Evolutionary conservation across 1,139 yeast species (phyloP), one percentile per base, ranked within the genome.

Genomic region (Starmera stellimalicola): DNA sequence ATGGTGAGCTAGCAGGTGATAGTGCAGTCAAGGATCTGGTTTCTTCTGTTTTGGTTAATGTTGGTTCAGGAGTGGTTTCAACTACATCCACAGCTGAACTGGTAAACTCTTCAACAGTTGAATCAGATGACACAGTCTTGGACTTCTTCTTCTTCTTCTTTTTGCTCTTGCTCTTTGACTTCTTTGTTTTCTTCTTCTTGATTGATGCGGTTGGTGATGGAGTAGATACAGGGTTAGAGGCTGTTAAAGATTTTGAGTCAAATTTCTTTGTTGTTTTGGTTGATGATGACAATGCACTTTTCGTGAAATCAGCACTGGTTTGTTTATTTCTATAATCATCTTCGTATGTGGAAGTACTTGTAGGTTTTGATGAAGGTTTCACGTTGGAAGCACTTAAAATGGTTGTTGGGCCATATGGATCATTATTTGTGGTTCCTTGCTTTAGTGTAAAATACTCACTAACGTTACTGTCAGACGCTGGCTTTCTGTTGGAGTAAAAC

Each of bases 371-470:
- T n/a, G n/a, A n/a, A 23, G 27, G 6, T 6, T 3, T 10, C 7
- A 25, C 14, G 11, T 17, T 15, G 9, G 20, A 26, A 16, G 35
- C 18, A 18, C 23, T 11, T 3, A 22, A 14, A 14, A 30, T 33
- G 11, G 39, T 22, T 6, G 25, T 22, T 3, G 12, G 11, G 6
- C 25, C 25, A 22, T 22, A 22, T n/a, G 25, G 11, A n/a, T 22
- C 25, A 16, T 44, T 24, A 22, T 33, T 29, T 26, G 23, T 16
- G 27, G 39, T 37, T 30, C 37, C 41, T 31, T 44, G 51, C 16
- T 38, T 36, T 37, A 45, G 38, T 3, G 50, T 44, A 31, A 47
- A 46, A 31, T 47, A 48, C 11, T 46, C 52, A 2, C 44, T 38
- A 17, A 42, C 27, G 20, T 47, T 47, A 17, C 17, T 15, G 18